phyloP scores from a whole-genome alignment of 495 filamentous ascomycete species.

The Neurospora discreta region DNA sequence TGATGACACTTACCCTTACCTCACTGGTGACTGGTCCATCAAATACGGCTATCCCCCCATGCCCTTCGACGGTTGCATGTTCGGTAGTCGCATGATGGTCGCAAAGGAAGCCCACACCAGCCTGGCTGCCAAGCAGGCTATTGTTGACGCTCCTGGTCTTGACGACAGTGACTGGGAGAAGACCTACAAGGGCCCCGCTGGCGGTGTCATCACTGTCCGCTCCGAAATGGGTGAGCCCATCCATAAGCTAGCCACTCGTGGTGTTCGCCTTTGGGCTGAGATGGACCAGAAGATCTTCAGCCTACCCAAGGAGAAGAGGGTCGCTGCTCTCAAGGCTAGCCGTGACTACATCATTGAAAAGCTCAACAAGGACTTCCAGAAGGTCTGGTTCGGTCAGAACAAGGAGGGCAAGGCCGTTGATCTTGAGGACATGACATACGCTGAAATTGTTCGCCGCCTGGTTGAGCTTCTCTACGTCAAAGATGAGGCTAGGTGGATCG shows the following conservation, averaged over 20 bases:
- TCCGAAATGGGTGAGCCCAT: conserved; percentile 99
- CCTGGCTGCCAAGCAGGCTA: conserved; percentile 86
- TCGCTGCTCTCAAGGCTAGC: conserved; percentile 84
- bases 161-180: conserved; percentile 90
- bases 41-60: conserved; percentile 82
- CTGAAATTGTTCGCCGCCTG: conserved; percentile 85
- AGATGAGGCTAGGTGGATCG: conserved; percentile 90
- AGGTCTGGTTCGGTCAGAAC: conserved; percentile 96
- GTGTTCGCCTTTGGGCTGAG: conserved; percentile 92
- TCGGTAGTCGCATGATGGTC: conserved; percentile 88
- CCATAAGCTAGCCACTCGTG: conserved; percentile 92
- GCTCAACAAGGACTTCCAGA: conserved; percentile 96
- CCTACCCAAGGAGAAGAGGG: conserved; percentile 85
- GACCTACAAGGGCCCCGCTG: conserved; percentile 85
- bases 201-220: conserved; percentile 91
- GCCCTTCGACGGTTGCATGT: conserved; percentile 86
- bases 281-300: conserved; percentile 98
- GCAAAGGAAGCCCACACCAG: conserved; percentile 93
- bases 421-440: conserved; percentile 96
- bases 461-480: conserved; percentile 94
- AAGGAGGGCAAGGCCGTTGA: conserved; percentile 73
- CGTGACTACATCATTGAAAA: conserved; percentile 94
- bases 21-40: conserved; percentile 78
- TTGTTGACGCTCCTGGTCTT: conserved; percentile 79
- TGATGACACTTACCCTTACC: conserved; percentile 86